These are phyloP conservation scores for Eleusine indica DNA, from an alignment of 176 grass and related monocot species.

Conservation along the genomic window DNA sequence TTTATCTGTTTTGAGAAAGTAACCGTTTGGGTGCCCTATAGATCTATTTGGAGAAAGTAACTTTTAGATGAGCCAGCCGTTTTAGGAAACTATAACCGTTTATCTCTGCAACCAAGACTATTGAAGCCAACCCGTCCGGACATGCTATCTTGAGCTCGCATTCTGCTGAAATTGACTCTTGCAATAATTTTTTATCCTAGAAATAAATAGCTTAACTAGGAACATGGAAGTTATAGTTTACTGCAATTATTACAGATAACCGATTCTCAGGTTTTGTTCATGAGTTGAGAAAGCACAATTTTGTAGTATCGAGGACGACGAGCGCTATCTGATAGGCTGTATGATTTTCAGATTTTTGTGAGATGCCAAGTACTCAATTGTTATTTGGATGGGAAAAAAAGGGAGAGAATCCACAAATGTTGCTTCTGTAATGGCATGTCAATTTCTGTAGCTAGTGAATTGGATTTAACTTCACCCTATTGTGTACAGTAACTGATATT, in stretches of 20 bases:
- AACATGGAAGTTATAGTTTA: background rate
- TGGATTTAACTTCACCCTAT: no score
- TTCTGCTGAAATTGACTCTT: slow-evolving; percentile 43
- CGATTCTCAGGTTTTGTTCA: slow-evolving; percentile 5
- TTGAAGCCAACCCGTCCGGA: slow-evolving; percentile 50
- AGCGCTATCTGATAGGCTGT: background rate
- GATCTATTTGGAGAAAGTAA: no score
- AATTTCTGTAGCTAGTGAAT: no score
- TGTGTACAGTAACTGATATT: no score
- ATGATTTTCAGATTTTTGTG: slow-evolving; percentile 36
- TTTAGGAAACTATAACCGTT: no score
- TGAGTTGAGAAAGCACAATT: background rate
- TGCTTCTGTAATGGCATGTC: no score
- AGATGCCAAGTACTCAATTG: slow-evolving; percentile 19
- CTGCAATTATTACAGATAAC: background rate
- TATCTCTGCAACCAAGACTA: slow-evolving; percentile 11
- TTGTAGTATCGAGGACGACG: slow-evolving; percentile 22
- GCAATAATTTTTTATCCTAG: slow-evolving; percentile 41
- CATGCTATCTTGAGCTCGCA: slow-evolving; percentile 49
- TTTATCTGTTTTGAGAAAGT: no score
- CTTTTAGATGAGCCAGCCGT: no score
- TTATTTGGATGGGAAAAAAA: slow-evolving; percentile 25
- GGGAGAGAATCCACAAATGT: background rate
- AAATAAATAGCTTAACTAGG: slow-evolving; percentile 31
- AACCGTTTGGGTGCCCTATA: no score